Percentiles rank a stretch among this genome's conserved stretches.
Evolutionary conservation across 2,329 filamentous ascomycete genomes (phyloP).

Genomic region (Didymella pomorum): DNA sequence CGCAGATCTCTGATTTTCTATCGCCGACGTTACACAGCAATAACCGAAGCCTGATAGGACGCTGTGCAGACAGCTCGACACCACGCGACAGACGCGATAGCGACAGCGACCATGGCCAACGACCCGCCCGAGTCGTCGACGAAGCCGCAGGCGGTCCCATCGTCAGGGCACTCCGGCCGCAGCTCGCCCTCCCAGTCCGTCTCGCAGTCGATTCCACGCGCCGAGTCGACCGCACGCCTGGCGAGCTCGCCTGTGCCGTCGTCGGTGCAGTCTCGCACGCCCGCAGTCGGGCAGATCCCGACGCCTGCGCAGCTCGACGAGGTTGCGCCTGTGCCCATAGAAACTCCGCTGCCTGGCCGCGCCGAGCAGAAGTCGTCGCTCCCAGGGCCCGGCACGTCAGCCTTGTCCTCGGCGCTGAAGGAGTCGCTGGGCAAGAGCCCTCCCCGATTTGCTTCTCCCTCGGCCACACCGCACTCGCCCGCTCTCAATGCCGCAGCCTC

Average conservation of each 20-base stretch:
- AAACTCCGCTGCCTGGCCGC: constrained; percentile 71
- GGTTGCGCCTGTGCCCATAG: constrained; percentile 44
- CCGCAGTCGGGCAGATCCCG: constrained; percentile 60
- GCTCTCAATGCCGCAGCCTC: constrained; percentile 51
- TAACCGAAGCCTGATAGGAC: constrained; percentile 26
- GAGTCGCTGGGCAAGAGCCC: constrained; percentile 75
- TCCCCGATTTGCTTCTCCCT: constrained; percentile 69
- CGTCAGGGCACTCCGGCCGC: constrained; percentile 35
- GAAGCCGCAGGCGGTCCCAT: constrained; percentile 41
- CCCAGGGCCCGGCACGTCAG: constrained; percentile 83
- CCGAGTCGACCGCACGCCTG: constrained; percentile 63
- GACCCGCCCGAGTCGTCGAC: constrained; percentile 33
- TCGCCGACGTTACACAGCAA: constrained; percentile 34
- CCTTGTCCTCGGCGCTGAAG: constrained; percentile 85
- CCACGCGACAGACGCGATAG: constrained; percentile 15
- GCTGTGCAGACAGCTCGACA: constrained; percentile 9
- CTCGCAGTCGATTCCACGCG: constrained; percentile 56
- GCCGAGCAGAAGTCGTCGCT: constrained; percentile 64
- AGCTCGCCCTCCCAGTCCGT: constrained; percentile 36
- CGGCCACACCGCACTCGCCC: constrained; percentile 66
- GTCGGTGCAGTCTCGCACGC: constrained; percentile 51
- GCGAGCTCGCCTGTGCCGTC: constrained; percentile 64
- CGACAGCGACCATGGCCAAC: constrained; percentile 12
- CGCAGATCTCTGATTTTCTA: constrained; percentile 9
- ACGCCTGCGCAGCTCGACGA: constrained; percentile 57